Conservation (phyloP, 2,329 filamentous ascomycete species). For the Phialemonium atrogriseum region DNA sequence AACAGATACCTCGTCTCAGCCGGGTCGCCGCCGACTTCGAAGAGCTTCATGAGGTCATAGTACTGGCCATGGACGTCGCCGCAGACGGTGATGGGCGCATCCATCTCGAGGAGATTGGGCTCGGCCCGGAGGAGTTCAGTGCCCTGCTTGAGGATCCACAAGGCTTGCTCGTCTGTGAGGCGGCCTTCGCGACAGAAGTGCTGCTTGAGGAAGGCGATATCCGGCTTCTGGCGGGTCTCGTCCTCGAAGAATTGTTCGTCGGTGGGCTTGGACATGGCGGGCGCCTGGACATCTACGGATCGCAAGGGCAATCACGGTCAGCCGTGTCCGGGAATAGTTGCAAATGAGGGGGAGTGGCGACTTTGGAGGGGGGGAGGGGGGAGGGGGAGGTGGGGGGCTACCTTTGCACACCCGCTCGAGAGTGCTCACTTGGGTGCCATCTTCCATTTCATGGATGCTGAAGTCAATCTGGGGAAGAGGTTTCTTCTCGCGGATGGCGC, state of each 20-base stretch:
- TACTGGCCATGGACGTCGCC: conserved; percentile 98
- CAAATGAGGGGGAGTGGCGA: conserved; percentile 8
- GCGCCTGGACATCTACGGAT: conserved; percentile 86
- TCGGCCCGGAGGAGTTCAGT: conserved; percentile 82
- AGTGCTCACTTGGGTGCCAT: conserved; percentile 91
- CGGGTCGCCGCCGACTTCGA: conserved; percentile 95
- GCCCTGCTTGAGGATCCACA: conserved; percentile 88
- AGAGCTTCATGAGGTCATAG: conserved; percentile 99
- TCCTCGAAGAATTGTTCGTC: conserved; percentile 93
- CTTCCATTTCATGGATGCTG: conserved; percentile 96
- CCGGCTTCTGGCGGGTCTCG: conserved; percentile 76
- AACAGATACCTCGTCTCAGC: conserved; percentile 96
- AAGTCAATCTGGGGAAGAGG: conserved; percentile 97
- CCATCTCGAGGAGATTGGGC: conserved; percentile 97
- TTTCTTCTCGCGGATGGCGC: conserved; percentile 90
- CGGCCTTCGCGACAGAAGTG: conserved; percentile 97
- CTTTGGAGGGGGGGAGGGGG: conserved; percentile 12
- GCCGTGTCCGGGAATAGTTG: conserved; percentile 2
- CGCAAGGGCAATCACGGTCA: conserved; percentile 4
- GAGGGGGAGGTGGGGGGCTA: conserved; percentile 31
- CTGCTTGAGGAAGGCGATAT: conserved; percentile 91
- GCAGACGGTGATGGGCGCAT: conserved; percentile 96
- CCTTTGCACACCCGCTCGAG: conserved; percentile 97
- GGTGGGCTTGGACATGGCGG: conserved; percentile 84
- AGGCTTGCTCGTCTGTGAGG: conserved; percentile 90